A percentile compares a stretch with the other conserved stretches of the same genome.
These are phyloP conservation scores for Sporobolomyces phaffii DNA, from an alignment of 768 basidiomycete species.

Conservation along the genomic window DNA sequence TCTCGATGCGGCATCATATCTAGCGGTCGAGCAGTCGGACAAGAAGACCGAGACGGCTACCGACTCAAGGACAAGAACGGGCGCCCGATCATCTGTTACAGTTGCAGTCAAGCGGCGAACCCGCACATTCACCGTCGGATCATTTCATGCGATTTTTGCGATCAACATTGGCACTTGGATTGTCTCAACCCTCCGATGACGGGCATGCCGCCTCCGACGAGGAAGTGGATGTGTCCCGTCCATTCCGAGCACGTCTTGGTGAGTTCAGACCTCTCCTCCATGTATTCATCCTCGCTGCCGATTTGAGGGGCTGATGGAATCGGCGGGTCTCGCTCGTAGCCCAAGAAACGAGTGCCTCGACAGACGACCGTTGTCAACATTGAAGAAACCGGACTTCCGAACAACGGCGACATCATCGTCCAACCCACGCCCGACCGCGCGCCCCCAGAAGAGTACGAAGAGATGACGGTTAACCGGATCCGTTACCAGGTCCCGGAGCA, in stretches of 20 bases:
- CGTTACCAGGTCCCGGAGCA: conserved; percentile 89
- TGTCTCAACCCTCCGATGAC: conserved; percentile 86
- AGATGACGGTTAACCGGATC: conserved; percentile 68
- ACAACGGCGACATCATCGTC: conserved; percentile 89
- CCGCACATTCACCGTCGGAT: conserved; percentile 56
- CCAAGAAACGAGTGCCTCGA: conserved; percentile 24
- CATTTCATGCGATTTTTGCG: conserved; percentile 90
- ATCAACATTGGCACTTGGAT: conserved; percentile 92
- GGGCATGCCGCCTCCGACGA: conserved; percentile 73
- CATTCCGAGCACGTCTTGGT: conserved; percentile 57
- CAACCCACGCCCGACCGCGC: conserved; percentile 58
- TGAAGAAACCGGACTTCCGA: conserved; percentile 63
- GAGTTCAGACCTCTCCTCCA: background rate
- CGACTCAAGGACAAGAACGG: conserved; percentile 79
- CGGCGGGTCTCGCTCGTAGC: background rate
- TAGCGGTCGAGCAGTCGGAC: conserved; percentile 52
- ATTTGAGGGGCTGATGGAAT: background rate
- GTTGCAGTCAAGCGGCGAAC: conserved; percentile 69
- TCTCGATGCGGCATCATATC: background rate
- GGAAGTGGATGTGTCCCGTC: conserved; percentile 99
- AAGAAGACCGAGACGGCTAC: conserved; percentile 85
- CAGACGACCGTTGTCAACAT: conserved; percentile 61
- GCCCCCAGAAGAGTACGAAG: conserved; percentile 57
- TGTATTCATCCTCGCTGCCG: background rate
- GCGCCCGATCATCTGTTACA: conserved; percentile 78